phyloP scores from a whole-genome alignment of 2,329 filamentous ascomycete species.

The Colletotrichum sp. region DNA sequence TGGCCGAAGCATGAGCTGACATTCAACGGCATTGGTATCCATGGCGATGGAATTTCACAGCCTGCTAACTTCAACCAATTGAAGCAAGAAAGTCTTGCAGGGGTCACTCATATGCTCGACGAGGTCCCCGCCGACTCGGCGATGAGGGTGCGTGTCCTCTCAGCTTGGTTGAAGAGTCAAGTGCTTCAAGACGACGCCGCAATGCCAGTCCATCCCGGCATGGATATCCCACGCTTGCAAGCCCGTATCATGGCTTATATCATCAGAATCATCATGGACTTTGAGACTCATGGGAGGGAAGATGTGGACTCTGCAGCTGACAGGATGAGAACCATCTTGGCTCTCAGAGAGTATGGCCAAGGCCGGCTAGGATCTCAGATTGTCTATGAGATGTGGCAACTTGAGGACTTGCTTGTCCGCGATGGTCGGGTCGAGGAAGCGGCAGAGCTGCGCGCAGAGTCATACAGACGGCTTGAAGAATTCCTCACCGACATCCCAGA shows the following conservation, averaged over 20 bases:
- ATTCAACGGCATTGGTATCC: neutral
- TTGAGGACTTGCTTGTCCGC: constrained; percentile 6
- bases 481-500: neutral
- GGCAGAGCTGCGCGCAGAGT: neutral
- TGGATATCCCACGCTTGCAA: neutral
- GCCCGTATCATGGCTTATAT: constrained; percentile 11
- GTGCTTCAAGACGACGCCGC: neutral
- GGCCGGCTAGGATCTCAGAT: constrained; percentile 15
- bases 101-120: neutral
- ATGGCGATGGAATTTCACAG: neutral
- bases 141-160: neutral
- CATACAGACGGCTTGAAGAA: neutral
- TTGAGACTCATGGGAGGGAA: neutral
- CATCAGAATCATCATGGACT: neutral
- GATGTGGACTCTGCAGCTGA: neutral
- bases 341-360: constrained; percentile 21
- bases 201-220: neutral
- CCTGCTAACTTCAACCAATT: neutral
- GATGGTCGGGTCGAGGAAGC: neutral
- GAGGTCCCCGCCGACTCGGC: neutral
- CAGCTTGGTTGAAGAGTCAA: neutral
- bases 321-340: neutral
- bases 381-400: constrained; percentile 21
- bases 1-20: neutral
- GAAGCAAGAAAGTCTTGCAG: neutral